These are phyloP conservation scores for Maudiozyma saulgeensis DNA, from an alignment of 805 yeast species.

Conservation along the genomic window DNA sequence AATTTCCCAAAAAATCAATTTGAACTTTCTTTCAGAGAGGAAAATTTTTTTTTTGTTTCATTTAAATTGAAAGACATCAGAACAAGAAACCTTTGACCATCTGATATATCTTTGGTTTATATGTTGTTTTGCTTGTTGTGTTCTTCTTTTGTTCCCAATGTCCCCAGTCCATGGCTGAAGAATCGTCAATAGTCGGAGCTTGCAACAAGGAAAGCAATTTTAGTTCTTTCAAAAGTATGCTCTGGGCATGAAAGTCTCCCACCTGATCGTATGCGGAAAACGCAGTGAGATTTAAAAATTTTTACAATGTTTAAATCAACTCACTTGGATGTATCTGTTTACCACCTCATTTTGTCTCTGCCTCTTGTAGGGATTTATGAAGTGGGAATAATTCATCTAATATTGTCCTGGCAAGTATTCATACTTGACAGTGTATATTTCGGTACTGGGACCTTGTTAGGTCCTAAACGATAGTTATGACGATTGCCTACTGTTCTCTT, in stretches of 20 bases:
- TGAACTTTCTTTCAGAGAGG: too few species aligned
- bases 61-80: too few species aligned
- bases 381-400: too few species aligned
- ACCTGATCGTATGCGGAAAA: constrained; percentile 60
- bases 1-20: too few species aligned
- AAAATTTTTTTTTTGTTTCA: too few species aligned
- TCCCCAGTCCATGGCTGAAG: constrained; percentile 56
- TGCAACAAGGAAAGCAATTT: constrained; percentile 37
- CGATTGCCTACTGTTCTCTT: constrained; percentile 38
- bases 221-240: constrained; percentile 30
- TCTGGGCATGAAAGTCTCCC: constrained; percentile 83
- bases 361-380: background rate
- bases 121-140: too few species aligned
- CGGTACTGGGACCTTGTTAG: constrained; percentile 50
- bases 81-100: too few species aligned
- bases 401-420: too few species aligned
- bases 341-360: background rate
- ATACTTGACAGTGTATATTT: constrained; percentile 27
- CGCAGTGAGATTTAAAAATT: constrained; percentile 36
- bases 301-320: constrained; percentile 29
- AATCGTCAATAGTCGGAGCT: constrained; percentile 66
- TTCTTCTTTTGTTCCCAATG: background rate
- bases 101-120: too few species aligned
- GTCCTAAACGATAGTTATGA: constrained; percentile 67
- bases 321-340: constrained; percentile 19